These are phyloP conservation scores for Suillus sp. DNA, from an alignment of 768 basidiomycete genomes.

Conservation along the genomic window DNA sequence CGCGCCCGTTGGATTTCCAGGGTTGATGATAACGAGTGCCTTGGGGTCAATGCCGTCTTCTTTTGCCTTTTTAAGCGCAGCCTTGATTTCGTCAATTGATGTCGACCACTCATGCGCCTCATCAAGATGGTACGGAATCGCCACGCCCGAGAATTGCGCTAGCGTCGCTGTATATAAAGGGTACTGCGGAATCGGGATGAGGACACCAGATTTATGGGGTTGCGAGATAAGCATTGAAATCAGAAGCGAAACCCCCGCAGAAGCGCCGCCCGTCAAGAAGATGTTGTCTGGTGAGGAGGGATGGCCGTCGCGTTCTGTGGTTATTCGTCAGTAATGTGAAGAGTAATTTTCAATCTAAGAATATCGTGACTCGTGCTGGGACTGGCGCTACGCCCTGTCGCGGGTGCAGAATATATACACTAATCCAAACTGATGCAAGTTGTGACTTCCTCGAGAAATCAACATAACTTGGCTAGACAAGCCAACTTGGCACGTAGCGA, in stretches of 20 bases:
- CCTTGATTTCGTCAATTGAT: slow-evolving; percentile 63
- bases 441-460: not conserved
- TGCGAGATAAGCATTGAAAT: slow-evolving; percentile 77
- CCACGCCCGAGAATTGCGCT: slow-evolving; percentile 77
- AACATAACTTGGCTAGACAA: not conserved
- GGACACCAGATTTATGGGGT: slow-evolving; percentile 65
- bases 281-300: slow-evolving; percentile 82
- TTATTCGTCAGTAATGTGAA: not conserved
- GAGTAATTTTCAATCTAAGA: not conserved
- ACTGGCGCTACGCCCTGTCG: not conserved
- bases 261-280: slow-evolving; percentile 95
- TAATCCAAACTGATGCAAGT: not conserved
- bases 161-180: slow-evolving; percentile 96
- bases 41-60: slow-evolving; percentile 66
- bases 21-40: slow-evolving; percentile 96
- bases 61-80: slow-evolving; percentile 65
- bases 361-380: not conserved
- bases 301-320: slow-evolving; percentile 84
- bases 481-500: not conserved
- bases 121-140: slow-evolving; percentile 88
- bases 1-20: slow-evolving; percentile 95
- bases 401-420: not conserved
- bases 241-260: slow-evolving; percentile 87
- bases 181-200: slow-evolving; percentile 98
- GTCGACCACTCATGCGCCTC: slow-evolving; percentile 85